A percentile compares a stretch with the other conserved stretches of the same genome.
Conservation (phyloP, 352 stramenopile species). For the Blastocystis hominis region DNA sequence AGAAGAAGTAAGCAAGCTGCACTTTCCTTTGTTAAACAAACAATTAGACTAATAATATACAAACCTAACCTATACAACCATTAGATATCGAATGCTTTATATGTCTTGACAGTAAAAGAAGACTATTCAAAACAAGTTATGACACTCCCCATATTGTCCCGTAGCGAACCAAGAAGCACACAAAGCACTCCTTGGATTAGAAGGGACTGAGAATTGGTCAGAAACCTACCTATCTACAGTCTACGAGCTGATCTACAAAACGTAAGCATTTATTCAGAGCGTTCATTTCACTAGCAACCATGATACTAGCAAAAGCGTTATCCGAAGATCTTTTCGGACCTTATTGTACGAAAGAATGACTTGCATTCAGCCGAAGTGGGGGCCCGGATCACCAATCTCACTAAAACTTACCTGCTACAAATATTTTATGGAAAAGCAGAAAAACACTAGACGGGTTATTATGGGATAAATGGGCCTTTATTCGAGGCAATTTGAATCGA, state of each 20-base stretch:
- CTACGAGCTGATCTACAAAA: not conserved
- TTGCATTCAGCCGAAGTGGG: conserved; percentile 7
- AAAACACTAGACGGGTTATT: not conserved
- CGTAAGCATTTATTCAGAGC: conserved; percentile 3
- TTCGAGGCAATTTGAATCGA: not conserved
- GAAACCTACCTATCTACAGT: not conserved
- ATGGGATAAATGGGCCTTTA: not conserved
- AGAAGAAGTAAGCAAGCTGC: conserved; percentile 18
- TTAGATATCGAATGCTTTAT: conserved; percentile 57
- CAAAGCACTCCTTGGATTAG: not conserved
- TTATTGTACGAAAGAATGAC: not conserved
- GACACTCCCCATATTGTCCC: conserved; percentile 27
- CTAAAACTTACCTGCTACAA: not conserved
- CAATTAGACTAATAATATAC: not conserved
- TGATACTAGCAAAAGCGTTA: conserved; percentile 12
- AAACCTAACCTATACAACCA: conserved; percentile 2
- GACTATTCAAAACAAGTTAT: conserved; percentile 37
- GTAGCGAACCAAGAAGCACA: conserved; percentile 21
- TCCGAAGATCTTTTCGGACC: conserved; percentile 5
- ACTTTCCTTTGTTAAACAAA: too few relatives aligned
- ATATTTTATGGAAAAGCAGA: not conserved
- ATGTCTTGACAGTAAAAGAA: not conserved
- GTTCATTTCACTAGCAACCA: conserved; percentile 35
- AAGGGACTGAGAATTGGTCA: not conserved
- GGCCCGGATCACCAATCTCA: not conserved